Evolutionary conservation across 139 green algal genomes (phyloP).

Genomic region (Volvox reticuliferus): DNA sequence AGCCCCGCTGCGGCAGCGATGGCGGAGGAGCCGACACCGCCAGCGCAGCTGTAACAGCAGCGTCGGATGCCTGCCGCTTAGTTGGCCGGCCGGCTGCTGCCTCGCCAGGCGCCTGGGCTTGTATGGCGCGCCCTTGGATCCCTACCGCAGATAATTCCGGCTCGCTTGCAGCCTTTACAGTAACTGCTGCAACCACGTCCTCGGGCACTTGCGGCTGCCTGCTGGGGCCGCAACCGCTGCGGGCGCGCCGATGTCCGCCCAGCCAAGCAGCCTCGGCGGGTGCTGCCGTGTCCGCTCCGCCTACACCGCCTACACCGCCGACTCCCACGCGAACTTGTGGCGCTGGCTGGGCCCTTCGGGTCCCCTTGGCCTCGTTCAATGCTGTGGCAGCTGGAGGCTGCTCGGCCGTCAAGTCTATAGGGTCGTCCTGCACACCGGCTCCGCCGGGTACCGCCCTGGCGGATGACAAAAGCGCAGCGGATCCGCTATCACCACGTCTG

Average conservation of each 20-base stretch:
- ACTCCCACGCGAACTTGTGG: background rate
- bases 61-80: conserved; percentile 7
- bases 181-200: background rate
- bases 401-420: conserved; percentile 25
- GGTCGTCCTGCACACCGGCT: background rate
- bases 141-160: background rate
- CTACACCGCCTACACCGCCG: no score
- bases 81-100: background rate
- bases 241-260: background rate
- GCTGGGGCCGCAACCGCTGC: background rate
- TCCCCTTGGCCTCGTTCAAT: background rate
- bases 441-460: no score
- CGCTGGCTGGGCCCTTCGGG: background rate
- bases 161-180: background rate
- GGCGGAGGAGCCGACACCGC: background rate
- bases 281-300: background rate
- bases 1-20: background rate
- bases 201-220: background rate
- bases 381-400: background rate
- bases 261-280: background rate
- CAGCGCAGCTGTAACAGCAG: background rate
- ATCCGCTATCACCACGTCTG: background rate
- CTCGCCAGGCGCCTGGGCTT: background rate
- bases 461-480: no score
- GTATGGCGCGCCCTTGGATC: background rate